Conservation (phyloP, 139 green algal species). For the Chlamydomonas eustigma region DNA sequence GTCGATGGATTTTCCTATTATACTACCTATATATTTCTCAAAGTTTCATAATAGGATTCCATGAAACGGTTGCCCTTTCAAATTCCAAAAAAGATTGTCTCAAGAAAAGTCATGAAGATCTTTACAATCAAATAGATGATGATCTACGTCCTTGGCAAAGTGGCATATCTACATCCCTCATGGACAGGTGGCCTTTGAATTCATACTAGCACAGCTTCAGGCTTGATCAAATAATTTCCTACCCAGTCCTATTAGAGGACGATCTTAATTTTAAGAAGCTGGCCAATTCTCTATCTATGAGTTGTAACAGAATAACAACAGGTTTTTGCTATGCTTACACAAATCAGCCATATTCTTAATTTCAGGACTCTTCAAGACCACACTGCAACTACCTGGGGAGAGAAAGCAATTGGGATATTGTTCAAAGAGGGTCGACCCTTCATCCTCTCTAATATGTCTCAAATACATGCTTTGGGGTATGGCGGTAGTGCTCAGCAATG, state of each 20-base stretch:
- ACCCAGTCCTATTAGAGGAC: background rate
- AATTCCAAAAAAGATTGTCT: too few relatives aligned
- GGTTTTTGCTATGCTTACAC: background rate
- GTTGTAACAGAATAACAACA: background rate
- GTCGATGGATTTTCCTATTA: too few relatives aligned
- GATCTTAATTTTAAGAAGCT: background rate
- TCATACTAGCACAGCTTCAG: background rate
- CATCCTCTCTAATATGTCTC: background rate
- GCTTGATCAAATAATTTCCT: background rate
- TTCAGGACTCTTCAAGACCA: background rate
- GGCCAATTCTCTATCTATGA: background rate
- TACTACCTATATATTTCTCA: too few relatives aligned
- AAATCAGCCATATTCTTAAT: background rate
- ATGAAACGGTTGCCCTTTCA: too few relatives aligned
- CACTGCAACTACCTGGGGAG: background rate
- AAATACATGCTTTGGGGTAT: background rate
- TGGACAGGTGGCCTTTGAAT: constrained; percentile 1
- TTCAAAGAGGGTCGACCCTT: background rate
- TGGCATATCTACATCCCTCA: background rate
- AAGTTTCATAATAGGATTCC: too few relatives aligned
- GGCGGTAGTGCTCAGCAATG: background rate
- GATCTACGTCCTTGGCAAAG: background rate
- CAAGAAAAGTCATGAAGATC: background rate
- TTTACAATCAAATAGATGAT: background rate
- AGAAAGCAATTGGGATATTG: background rate